Conservation (phyloP, 805 yeast species). For the Diddensiella transvaalensis region DNA sequence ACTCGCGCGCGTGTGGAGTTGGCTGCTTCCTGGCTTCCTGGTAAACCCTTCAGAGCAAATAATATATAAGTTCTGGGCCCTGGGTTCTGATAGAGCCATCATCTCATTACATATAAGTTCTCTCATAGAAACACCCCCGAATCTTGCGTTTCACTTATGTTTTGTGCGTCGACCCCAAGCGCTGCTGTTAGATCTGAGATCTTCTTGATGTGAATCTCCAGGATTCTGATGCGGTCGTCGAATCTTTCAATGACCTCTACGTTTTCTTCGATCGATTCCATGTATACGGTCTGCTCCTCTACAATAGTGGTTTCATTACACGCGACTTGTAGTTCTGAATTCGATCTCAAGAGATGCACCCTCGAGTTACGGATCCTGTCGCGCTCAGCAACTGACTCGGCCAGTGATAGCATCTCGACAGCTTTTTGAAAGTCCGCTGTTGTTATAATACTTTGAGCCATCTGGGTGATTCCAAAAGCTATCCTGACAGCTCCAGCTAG, state of each 20-base stretch:
- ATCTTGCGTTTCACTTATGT: too few relatives aligned
- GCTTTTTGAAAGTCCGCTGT: slow-evolving; percentile 18
- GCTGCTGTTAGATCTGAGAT: neutral
- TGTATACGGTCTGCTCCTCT: slow-evolving; percentile 9
- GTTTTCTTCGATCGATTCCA: slow-evolving; percentile 12
- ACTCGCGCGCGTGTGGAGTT: too few relatives aligned
- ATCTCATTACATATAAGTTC: too few relatives aligned
- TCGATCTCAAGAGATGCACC: slow-evolving; percentile 29
- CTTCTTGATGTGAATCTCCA: slow-evolving; percentile 8
- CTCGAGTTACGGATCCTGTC: slow-evolving; percentile 29
- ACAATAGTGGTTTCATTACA: slow-evolving; percentile 18
- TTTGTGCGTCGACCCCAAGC: too few relatives aligned
- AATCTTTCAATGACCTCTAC: slow-evolving; percentile 10
- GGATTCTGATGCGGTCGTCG: slow-evolving; percentile 1
- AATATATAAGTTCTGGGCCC: too few relatives aligned
- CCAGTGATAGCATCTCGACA: slow-evolving; percentile 13
- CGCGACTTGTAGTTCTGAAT: slow-evolving; percentile 24
- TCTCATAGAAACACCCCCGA: too few relatives aligned
- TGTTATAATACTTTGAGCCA: slow-evolving; percentile 5
- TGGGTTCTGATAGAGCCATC: too few relatives aligned
- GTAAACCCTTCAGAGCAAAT: too few relatives aligned
- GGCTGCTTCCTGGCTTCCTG: too few relatives aligned
- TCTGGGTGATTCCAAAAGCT: too few relatives aligned
- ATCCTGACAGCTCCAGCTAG: too few relatives aligned
- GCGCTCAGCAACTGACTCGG: slow-evolving; percentile 19